Percentiles rank a stretch among this genome's conserved stretches.
Evolutionary conservation across 2,329 filamentous ascomycete genomes (phyloP).

Genomic region (Ceratocystis lukuohia): DNA sequence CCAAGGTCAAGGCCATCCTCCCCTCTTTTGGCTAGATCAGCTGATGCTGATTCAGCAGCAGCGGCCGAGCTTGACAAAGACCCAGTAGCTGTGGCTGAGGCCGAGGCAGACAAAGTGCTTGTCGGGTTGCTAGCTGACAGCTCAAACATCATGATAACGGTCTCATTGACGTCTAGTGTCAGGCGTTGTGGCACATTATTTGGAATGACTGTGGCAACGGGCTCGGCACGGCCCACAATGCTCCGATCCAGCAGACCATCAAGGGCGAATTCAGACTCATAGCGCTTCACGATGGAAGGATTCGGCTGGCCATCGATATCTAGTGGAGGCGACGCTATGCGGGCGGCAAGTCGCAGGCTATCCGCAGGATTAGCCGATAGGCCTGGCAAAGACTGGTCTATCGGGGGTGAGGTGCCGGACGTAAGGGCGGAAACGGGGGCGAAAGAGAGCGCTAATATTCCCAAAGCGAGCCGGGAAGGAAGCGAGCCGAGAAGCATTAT

Average conservation of each 20-base stretch:
- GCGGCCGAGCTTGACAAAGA: background rate
- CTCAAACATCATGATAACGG: conserved; percentile 33
- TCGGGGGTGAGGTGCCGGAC: background rate
- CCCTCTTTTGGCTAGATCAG: conserved; percentile 7
- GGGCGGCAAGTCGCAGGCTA: background rate
- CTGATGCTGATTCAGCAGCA: background rate
- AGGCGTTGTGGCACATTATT: conserved; percentile 52
- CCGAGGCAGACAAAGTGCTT: background rate
- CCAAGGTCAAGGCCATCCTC: conserved; percentile 10
- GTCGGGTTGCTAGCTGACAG: conserved; percentile 20
- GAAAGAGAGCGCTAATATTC: background rate
- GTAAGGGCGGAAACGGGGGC: background rate
- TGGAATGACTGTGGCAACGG: conserved; percentile 35
- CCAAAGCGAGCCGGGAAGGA: background rate
- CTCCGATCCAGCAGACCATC: conserved; percentile 41
- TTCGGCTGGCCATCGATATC: background rate
- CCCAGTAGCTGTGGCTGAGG: background rate
- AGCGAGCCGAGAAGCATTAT: conserved; percentile 7
- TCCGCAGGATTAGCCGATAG: background rate
- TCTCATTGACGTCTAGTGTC: conserved; percentile 50
- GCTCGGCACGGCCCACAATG: conserved; percentile 48
- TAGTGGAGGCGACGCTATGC: background rate
- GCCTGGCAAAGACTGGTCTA: background rate
- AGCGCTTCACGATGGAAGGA: conserved; percentile 25
- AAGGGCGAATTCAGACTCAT: conserved; percentile 44